These are phyloP conservation scores for Plasmodium ovale DNA, from an alignment of 169 alveolate species.

Conservation along the genomic window DNA sequence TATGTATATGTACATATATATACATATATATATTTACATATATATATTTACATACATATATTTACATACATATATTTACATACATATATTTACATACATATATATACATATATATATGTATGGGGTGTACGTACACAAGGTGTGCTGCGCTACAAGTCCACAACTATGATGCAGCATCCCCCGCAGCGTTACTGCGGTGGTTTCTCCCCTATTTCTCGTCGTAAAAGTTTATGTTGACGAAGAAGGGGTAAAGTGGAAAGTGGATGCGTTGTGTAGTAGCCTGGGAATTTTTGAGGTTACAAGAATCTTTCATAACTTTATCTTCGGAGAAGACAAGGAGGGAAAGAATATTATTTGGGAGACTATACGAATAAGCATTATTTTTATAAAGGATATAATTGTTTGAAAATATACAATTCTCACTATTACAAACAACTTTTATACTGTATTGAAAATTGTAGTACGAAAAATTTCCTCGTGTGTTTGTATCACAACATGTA, in stretches of 20 bases:
- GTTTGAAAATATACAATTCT: conserved; percentile 55
- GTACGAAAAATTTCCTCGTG: conserved; percentile 24
- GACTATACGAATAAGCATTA: conserved; percentile 42
- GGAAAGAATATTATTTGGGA: conserved; percentile 41
- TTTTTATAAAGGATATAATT: conserved; percentile 49
- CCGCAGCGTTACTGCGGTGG: no score
- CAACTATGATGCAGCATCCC: no score
- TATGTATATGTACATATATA: no score
- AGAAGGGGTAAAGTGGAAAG: conserved; percentile 67
- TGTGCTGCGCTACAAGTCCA: no score
- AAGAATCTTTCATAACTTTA: conserved; percentile 27
- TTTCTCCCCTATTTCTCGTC: conserved; percentile 38
- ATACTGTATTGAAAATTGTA: conserved; percentile 46
- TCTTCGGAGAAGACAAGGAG: conserved; percentile 63
- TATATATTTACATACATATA: no score
- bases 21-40: no score
- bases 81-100: no score
- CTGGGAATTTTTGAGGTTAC: conserved; percentile 9
- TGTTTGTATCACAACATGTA: conserved; percentile 23
- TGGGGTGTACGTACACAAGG: not conserved
- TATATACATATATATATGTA: not conserved
- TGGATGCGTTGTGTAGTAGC: conserved; percentile 34
- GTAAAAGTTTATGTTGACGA: conserved; percentile 48
- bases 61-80: no score
- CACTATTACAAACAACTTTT: conserved; percentile 54